Evolutionary conservation across 2,329 filamentous ascomycete species (phyloP).

Genomic region (Alternaria sp.): DNA sequence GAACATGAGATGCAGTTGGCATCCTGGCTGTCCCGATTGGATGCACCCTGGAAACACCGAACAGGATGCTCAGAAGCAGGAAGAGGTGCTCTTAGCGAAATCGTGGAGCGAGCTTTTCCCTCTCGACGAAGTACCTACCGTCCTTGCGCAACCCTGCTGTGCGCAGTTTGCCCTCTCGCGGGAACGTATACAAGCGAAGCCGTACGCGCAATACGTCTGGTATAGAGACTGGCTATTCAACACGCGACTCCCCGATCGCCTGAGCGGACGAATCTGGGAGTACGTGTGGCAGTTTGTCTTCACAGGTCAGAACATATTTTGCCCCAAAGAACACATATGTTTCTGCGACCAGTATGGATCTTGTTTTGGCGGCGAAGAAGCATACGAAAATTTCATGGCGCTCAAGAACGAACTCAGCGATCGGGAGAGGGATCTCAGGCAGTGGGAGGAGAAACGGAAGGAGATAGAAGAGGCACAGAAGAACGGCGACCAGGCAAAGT

Average conservation of each 20-base stretch:
- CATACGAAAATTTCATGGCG: slow-evolving; percentile 60
- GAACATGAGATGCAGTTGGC: slow-evolving; percentile 65
- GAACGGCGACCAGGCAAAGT: slow-evolving; percentile 39
- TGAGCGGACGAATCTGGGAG: slow-evolving; percentile 69
- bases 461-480: slow-evolving; percentile 45
- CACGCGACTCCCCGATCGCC: slow-evolving; percentile 63
- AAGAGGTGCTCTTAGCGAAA: slow-evolving; percentile 55
- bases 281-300: slow-evolving; percentile 72
- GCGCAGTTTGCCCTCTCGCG: slow-evolving; percentile 69
- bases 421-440: slow-evolving; percentile 52
- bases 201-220: slow-evolving; percentile 62
- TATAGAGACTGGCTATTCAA: slow-evolving; percentile 68
- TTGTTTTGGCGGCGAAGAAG: slow-evolving; percentile 63
- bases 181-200: slow-evolving; percentile 64
- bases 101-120: slow-evolving; percentile 60
- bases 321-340: slow-evolving; percentile 64
- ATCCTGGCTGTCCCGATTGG: slow-evolving; percentile 64
- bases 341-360: slow-evolving; percentile 71
- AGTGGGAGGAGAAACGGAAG: slow-evolving; percentile 52
- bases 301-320: slow-evolving; percentile 59
- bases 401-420: slow-evolving; percentile 54
- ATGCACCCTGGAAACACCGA: slow-evolving; percentile 57
- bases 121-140: slow-evolving; percentile 55
- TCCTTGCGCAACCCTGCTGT: slow-evolving; percentile 69
- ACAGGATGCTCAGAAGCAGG: slow-evolving; percentile 51